Evolutionary conservation across 1,139 yeast species (phyloP).

Genomic region (Pichiaceae sp.): DNA sequence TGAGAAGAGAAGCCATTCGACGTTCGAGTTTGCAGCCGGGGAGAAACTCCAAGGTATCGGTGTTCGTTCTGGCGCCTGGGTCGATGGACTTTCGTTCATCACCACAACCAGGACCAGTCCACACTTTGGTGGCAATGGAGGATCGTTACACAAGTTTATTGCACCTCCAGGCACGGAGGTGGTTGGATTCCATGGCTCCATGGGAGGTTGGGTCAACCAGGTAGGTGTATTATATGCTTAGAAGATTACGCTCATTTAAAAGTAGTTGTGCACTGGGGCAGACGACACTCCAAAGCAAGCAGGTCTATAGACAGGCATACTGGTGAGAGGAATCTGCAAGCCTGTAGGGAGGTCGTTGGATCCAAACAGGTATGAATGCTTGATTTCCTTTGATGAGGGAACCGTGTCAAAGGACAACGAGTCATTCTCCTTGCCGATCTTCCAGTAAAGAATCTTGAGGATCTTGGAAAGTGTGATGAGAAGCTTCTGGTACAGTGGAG

Average conservation of each 20-base stretch:
- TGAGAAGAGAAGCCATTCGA: conserved; percentile 47
- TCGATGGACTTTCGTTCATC: conserved; percentile 70
- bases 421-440: conserved; percentile 17
- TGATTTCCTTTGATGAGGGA: conserved; percentile 8
- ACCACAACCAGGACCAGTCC: conserved; percentile 43
- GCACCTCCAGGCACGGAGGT: conserved; percentile 53
- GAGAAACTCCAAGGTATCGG: conserved; percentile 55
- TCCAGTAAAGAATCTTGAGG: conserved; percentile 13
- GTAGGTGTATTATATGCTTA: conserved; percentile 50
- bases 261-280: conserved; percentile 2
- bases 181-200: conserved; percentile 62
- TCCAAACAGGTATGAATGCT: conserved; percentile 11
- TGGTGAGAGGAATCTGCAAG: conserved; percentile 17
- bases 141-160: conserved; percentile 48
- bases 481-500: conserved; percentile 10
- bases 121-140: conserved; percentile 65
- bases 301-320: conserved; percentile 11
- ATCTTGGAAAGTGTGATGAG: conserved; percentile 10
- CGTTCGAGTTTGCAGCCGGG: conserved; percentile 44
- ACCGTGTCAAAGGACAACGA: conserved; percentile 14
- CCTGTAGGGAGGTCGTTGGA: conserved; percentile 18
- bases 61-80: conserved; percentile 77
- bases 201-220: conserved; percentile 65
- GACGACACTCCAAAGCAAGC: conserved; percentile 4
- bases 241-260: conserved; percentile 1